Base-by-base conservation (phyloP, 116 monocot genomes). In the Posidonia oceanica region DNA sequence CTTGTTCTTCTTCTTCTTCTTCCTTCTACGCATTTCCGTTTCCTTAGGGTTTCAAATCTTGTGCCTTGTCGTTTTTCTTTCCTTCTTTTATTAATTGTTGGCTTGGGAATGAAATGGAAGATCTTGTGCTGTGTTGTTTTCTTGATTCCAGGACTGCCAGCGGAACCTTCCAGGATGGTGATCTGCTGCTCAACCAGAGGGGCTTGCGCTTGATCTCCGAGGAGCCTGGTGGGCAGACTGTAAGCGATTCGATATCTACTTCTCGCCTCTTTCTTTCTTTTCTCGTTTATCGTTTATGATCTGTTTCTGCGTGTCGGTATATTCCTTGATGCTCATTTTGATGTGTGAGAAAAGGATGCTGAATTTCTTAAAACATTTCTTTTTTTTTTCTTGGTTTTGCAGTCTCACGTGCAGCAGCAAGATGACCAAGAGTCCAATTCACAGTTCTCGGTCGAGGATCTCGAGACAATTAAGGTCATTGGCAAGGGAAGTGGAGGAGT, bases 401-500 rank as follows among this genome's bases (percentile, higher is more conserved):
- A 36, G 42, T 44, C 16, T 36, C 59, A 75, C 60, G 42, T 44
- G 51, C 79, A 85, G 77, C 48, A 76, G 70, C 62, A 75, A 67
- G 84, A 91, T 71, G 69, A 65, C 37, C 81, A 83, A 57, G 91
- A 88, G 65, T 54, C 80, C 38, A 86, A 88, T 39, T 40, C 77
- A 38, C 83, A 87, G 57, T 74, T 97, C 55, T 63, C 83, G 21
- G 39, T 80, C 75, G 97, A 88, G 68, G 97, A 98, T 68, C 79
- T 92, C 66, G 97, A 98, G 79, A 84, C 80, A n/a, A 78, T 98
- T 40, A 92, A 90, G 68, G 90, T 98, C 18, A 98, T 98, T 39
- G 97, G 97, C 17, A 98, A 98, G 69, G 97, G 97, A 74, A 98
- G 87, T 71, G 93, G 97, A 14, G 97, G 97, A 64, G 84, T 98